Evolutionary conservation across 1,284 basidiomycete genomes (phyloP).

Genomic region (Ustilago crameri): DNA sequence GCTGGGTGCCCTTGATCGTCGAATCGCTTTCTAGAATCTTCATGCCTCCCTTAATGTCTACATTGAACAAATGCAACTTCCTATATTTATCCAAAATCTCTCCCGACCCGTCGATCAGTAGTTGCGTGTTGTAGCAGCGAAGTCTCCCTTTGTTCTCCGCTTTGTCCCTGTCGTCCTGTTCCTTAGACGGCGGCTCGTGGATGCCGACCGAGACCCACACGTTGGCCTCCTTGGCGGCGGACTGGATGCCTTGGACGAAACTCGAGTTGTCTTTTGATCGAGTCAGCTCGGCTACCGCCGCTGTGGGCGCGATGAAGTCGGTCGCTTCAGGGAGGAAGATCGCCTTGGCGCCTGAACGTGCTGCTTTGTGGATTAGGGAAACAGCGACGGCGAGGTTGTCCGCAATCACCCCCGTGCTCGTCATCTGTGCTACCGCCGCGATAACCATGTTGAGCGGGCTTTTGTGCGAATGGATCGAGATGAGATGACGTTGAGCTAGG

Average conservation of each 20-base stretch:
- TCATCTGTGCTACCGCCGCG: conserved; percentile 64
- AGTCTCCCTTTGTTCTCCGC: conserved; percentile 42
- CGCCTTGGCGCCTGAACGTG: conserved; percentile 69
- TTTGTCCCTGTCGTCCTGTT: conserved; percentile 48
- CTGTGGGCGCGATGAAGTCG: conserved; percentile 71
- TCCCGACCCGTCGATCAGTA: conserved; percentile 70
- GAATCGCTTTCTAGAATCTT: conserved; percentile 66
- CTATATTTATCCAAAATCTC: conserved; percentile 68
- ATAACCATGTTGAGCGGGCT: conserved; percentile 39
- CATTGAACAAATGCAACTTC: conserved; percentile 72
- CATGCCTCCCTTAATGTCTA: conserved; percentile 69
- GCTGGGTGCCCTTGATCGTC: conserved; percentile 68
- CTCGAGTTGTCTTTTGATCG: conserved; percentile 51
- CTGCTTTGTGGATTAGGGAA: conserved; percentile 65
- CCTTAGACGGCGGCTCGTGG: conserved; percentile 69
- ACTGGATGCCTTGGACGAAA: conserved; percentile 68
- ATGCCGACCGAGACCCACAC: conserved; percentile 71
- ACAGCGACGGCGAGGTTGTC: conserved; percentile 54
- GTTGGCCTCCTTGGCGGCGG: conserved; percentile 66
- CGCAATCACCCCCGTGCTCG: conserved; percentile 53
- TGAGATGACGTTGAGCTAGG: too few relatives aligned
- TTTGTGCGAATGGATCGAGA: background rate
- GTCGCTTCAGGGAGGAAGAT: conserved; percentile 71
- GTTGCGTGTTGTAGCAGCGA: conserved; percentile 71
- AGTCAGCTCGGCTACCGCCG: conserved; percentile 57